A percentile compares a stretch with the other conserved stretches of the same genome.
These are phyloP conservation scores for Platismatia glauca DNA, from an alignment of 495 filamentous ascomycete species.

Conservation along the genomic window DNA sequence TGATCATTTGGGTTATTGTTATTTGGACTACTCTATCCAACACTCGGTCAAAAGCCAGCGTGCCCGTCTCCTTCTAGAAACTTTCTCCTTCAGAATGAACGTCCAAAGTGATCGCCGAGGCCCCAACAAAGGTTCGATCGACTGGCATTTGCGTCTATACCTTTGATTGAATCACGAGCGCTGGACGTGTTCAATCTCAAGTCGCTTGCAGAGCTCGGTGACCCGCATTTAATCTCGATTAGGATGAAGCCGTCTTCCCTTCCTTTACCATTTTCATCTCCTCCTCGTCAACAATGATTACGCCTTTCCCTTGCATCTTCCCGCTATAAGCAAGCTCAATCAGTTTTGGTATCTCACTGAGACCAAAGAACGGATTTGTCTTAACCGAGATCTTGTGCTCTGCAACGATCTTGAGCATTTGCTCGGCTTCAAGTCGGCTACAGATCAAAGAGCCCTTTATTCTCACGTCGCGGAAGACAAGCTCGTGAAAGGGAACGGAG, in stretches of 20 bases:
- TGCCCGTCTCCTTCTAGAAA: no score
- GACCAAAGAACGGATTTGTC: slow-evolving; percentile 43
- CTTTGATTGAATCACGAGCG: no score
- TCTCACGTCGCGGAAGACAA: slow-evolving; percentile 47
- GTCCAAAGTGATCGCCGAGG: no score
- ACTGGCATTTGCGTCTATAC: no score
- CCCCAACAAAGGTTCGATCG: no score
- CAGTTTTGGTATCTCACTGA: slow-evolving; percentile 43
- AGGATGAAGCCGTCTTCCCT: neutral
- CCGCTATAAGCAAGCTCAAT: slow-evolving; percentile 40
- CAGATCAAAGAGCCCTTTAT: slow-evolving; percentile 41
- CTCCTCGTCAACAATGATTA: slow-evolving; percentile 19
- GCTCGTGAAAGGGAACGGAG: slow-evolving; percentile 42
- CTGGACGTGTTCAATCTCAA: no score
- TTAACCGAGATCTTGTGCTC: slow-evolving; percentile 42
- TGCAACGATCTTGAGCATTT: slow-evolving; percentile 45
- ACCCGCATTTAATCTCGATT: no score
- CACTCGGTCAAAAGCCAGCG: neutral
- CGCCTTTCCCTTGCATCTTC: slow-evolving; percentile 43
- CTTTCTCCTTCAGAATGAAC: no score
- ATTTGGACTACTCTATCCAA: neutral
- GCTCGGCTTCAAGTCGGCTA: slow-evolving; percentile 37
- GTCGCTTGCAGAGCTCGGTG: no score
- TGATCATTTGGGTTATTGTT: neutral
- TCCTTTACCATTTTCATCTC: slow-evolving; percentile 17